Evolutionary conservation across 106 monocot species (phyloP).

Genomic region (Phalaenopsis equestris): DNA sequence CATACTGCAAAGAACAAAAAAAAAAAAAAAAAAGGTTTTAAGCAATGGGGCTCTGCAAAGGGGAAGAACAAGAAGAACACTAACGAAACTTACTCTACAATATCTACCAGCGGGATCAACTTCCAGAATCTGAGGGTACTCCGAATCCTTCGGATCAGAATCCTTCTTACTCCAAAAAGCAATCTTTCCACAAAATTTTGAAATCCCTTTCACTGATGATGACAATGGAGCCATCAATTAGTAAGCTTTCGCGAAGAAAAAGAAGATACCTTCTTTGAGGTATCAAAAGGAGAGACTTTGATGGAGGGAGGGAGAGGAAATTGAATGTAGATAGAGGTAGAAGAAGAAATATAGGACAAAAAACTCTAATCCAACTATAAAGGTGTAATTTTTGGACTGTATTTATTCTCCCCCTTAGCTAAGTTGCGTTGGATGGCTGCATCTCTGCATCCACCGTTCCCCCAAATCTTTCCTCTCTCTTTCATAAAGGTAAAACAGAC

Average conservation of each 20-base stretch:
- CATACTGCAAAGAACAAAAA: conserved; percentile 41
- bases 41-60: background rate
- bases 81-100: conserved; percentile 36
- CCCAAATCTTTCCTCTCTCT: background rate
- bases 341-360: background rate
- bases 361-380: background rate
- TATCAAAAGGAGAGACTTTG: background rate
- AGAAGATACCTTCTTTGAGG: background rate
- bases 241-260: background rate
- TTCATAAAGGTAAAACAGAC: background rate
- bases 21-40: background rate
- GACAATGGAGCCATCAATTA: background rate
- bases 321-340: background rate
- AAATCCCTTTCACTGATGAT: background rate
- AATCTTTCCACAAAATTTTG: background rate
- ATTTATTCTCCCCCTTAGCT: background rate
- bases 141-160: conserved; percentile 10
- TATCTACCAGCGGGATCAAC: conserved; percentile 74
- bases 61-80: background rate
- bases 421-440: background rate
- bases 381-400: background rate
- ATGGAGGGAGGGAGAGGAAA: background rate
- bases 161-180: conserved; percentile 15
- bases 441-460: background rate
- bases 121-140: conserved; percentile 44